A percentile compares a stretch with the other conserved stretches of the same genome.
These are phyloP conservation scores for Mycena belliarum DNA, from an alignment of 768 basidiomycete genomes.

Conservation along the genomic window DNA sequence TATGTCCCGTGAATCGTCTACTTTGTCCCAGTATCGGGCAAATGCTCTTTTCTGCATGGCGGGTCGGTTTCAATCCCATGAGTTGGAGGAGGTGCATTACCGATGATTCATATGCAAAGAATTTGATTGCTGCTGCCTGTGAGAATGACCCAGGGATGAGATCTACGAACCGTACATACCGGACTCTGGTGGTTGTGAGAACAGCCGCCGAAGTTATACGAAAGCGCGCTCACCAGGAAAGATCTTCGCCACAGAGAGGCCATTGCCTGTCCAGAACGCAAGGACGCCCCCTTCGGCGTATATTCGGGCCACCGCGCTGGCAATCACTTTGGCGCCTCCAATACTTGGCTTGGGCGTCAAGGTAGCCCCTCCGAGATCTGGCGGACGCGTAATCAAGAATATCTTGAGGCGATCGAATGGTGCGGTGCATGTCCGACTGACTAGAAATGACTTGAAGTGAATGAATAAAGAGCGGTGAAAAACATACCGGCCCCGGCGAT, in stretches of 20 bases:
- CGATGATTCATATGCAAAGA: constrained; percentile 91
- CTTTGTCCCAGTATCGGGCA: constrained; percentile 87
- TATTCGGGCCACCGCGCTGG: constrained; percentile 73
- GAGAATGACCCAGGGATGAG: neutral
- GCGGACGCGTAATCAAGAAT: constrained; percentile 89
- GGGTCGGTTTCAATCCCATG: constrained; percentile 1
- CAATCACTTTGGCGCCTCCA: constrained; percentile 65
- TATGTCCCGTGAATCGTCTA: constrained; percentile 85
- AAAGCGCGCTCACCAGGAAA: constrained; percentile 69
- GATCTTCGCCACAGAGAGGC: constrained; percentile 91
- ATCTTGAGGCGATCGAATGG: constrained; percentile 97
- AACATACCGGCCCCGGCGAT: constrained; percentile 87
- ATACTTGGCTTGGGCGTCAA: constrained; percentile 44
- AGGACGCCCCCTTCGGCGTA: constrained; percentile 87
- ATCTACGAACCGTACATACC: constrained; percentile 7
- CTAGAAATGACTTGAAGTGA: constrained; percentile 43
- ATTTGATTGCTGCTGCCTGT: constrained; percentile 76
- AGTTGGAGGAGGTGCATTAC: constrained; percentile 45
- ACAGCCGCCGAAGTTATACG: no score
- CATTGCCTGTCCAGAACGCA: constrained; percentile 98
- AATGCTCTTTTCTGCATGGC: constrained; percentile 84
- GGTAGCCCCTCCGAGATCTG: constrained; percentile 63
- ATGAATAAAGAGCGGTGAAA: constrained; percentile 1
- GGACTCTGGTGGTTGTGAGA: constrained; percentile 47
- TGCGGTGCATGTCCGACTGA: constrained; percentile 94